phyloP scores from a whole-genome alignment of 2,329 filamentous ascomycete genomes.

The Leptographium lundbergii region DNA sequence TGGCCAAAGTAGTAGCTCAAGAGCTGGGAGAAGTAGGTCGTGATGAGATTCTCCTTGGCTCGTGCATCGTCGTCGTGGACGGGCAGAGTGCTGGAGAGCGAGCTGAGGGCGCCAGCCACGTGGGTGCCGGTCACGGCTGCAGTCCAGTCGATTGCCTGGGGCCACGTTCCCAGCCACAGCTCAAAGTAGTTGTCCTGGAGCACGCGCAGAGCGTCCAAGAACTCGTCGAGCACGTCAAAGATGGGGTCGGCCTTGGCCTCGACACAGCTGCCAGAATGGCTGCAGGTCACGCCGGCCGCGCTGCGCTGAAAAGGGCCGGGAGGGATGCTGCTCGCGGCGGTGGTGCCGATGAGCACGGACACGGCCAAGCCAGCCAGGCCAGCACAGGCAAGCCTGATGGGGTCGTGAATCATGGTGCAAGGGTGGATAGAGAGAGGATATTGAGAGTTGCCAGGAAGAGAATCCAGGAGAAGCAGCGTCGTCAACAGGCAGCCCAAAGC shows the following conservation, averaged over 20 bases:
- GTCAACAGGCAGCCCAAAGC: not conserved
- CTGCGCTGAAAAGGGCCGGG: not conserved
- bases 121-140: conserved; percentile 74
- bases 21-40: conserved; percentile 67
- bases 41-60: conserved; percentile 64
- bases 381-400: conserved; percentile 1
- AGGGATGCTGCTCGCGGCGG: not conserved
- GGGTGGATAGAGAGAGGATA: no score
- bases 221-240: conserved; percentile 24
- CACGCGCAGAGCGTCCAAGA: conserved; percentile 53
- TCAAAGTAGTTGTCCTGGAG: conserved; percentile 73
- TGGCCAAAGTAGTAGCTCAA: conserved; percentile 78
- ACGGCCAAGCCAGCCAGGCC: conserved; percentile 8
- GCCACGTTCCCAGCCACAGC: conserved; percentile 70
- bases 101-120: conserved; percentile 57
- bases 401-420: conserved; percentile 3
- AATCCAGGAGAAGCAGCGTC: not conserved
- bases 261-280: not conserved
- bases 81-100: conserved; percentile 49
- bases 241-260: not conserved
- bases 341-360: not conserved
- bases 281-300: not conserved
- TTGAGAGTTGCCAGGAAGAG: not conserved
- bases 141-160: conserved; percentile 84
- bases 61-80: conserved; percentile 25